Evolutionary conservation across 768 basidiomycete genomes (phyloP).

Genomic region (Lentinula detonsa): DNA sequence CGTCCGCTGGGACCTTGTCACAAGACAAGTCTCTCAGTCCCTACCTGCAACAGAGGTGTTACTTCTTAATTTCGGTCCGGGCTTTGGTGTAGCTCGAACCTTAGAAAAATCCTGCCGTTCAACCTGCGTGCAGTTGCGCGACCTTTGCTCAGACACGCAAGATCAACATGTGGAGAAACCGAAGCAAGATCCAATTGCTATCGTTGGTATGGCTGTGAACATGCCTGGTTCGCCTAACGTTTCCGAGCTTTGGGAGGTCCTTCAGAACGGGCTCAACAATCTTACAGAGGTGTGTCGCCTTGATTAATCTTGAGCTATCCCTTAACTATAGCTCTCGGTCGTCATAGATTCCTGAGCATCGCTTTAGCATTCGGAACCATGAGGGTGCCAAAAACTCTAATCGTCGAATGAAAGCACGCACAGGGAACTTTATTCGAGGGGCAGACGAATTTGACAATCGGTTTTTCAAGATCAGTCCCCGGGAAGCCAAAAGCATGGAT

Average conservation of each 20-base stretch:
- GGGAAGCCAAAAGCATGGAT: constrained; percentile 72
- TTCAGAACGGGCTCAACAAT: constrained; percentile 52
- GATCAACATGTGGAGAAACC: not conserved
- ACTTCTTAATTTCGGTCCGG: constrained; percentile 47
- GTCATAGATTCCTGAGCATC: constrained; percentile 51
- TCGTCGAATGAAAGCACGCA: constrained; percentile 43
- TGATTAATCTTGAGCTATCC: not conserved
- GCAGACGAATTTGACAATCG: constrained; percentile 59
- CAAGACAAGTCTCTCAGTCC: constrained; percentile 19
- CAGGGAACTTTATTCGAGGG: constrained; percentile 59
- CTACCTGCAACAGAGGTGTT: constrained; percentile 20
- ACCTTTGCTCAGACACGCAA: not conserved
- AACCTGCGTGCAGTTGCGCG: constrained; percentile 1
- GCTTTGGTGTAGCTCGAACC: constrained; percentile 30
- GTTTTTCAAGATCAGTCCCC: constrained; percentile 70
- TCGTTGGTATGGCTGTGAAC: constrained; percentile 66
- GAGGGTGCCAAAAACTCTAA: constrained; percentile 21
- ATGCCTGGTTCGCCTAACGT: constrained; percentile 47
- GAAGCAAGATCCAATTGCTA: constrained; percentile 52
- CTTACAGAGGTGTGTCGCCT: constrained; percentile 43
- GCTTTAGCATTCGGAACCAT: constrained; percentile 46
- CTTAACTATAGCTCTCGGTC: not conserved
- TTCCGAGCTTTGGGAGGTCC: constrained; percentile 50
- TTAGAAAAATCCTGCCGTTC: constrained; percentile 24
- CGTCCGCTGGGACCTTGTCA: constrained; percentile 46